These are phyloP conservation scores for Rhynchosporium secalis DNA, from an alignment of 2,329 filamentous ascomycete species.

Conservation along the genomic window DNA sequence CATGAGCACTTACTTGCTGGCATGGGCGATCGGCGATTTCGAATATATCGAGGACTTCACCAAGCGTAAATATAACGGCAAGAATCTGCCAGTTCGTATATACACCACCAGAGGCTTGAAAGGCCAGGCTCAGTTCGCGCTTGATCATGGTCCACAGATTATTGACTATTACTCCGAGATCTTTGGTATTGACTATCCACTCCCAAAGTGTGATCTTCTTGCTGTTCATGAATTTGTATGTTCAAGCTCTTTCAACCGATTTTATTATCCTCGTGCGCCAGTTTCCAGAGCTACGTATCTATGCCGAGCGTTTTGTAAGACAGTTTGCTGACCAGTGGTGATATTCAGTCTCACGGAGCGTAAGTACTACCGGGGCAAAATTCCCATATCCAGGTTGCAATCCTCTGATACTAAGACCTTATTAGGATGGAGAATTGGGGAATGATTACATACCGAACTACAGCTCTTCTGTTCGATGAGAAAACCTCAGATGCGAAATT, in stretches of 20 bases:
- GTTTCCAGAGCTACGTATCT: slow-evolving; percentile 18
- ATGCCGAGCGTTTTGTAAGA: neutral
- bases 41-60: slow-evolving; percentile 95
- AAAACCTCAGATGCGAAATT: slow-evolving; percentile 86
- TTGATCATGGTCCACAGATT: slow-evolving; percentile 88
- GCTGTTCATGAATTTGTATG: slow-evolving; percentile 86
- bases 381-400: neutral
- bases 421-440: slow-evolving; percentile 70
- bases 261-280: neutral
- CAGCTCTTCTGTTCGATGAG: slow-evolving; percentile 94
- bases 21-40: slow-evolving; percentile 96
- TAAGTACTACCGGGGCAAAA: slow-evolving; percentile 50
- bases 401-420: slow-evolving; percentile 3
- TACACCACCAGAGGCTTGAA: slow-evolving; percentile 95
- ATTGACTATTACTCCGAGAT: slow-evolving; percentile 97
- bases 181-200: slow-evolving; percentile 88
- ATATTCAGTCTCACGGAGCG: slow-evolving; percentile 59
- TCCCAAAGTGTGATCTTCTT: slow-evolving; percentile 88
- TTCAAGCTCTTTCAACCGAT: slow-evolving; percentile 37
- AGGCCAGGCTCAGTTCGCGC: slow-evolving; percentile 84
- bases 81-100: slow-evolving; percentile 87
- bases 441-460: slow-evolving; percentile 92
- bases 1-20: slow-evolving; percentile 90
- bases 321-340: slow-evolving; percentile 43
- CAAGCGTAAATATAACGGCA: slow-evolving; percentile 85